Base-by-base conservation (phyloP, 108 stramenopile species). In the Mediolabrus comicus region DNA sequence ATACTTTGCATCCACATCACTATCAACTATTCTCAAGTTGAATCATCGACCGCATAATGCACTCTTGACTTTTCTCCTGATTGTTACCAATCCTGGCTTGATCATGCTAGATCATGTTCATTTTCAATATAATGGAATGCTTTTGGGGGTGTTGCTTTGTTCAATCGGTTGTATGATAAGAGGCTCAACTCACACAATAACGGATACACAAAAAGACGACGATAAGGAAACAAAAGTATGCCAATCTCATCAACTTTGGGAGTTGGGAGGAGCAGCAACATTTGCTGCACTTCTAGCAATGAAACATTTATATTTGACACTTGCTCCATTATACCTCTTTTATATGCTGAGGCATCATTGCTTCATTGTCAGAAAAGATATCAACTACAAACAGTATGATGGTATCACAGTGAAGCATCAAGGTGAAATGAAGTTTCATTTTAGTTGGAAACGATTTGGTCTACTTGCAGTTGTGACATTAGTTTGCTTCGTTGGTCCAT, bases 111-210 rank as follows among this genome's bases (percentile, higher is more conserved):
- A 99, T 74, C 93, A 95, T 77, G 82, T 98, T 11, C 95, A 96
- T 67, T 96, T 98, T 75, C 95, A 96, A 62, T 99, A 99, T 86
- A 99, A 99, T 59, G 96, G 96, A 1, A 84, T 95, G 80, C 60
- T 99, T 17, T 64, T 98, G 17, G 97, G 97, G 24, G 43, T 98
- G 56, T 80, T 97, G 29, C 64, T 97, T 38, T 67, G 81, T 32
- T 93, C 90, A 9, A 43, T 96, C 53, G 90, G 69, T 9, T 88
- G 65, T 65, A 71, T 94, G 52, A 54, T 83, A 52, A 59, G 72
- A 49, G 88, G 85, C 1, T 46, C 61, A 36, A 63, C 73, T n/a
- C 17, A 22, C 38, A 52, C 25, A 31, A 35, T 16, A 29, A 14
- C 7, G 24, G 31, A 16, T 67, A 41, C 22, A 16, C 14, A 29